phyloP scores from a whole-genome alignment of 495 filamentous ascomycete species.

The Penicillium taxi region DNA sequence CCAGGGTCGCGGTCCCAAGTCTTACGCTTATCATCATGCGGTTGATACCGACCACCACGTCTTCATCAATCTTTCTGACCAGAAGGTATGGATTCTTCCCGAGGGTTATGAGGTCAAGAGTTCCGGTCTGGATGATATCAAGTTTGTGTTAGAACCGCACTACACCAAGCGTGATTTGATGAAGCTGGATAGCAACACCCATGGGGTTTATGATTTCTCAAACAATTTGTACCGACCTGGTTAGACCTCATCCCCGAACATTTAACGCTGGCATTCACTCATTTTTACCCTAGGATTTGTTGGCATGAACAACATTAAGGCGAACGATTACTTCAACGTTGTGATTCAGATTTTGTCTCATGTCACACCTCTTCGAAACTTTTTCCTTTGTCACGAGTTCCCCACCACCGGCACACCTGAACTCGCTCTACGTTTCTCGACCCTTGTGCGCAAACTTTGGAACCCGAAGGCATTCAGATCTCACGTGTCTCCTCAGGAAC shows the following conservation, averaged over 20 bases:
- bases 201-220: constrained; percentile 66
- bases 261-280: constrained; percentile 11
- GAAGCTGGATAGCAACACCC: constrained; percentile 69
- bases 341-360: constrained; percentile 91
- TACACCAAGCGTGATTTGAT: constrained; percentile 71
- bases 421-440: constrained; percentile 70
- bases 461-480: constrained; percentile 94
- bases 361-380: constrained; percentile 84
- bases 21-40: constrained; percentile 95
- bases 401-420: constrained; percentile 43
- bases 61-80: constrained; percentile 92
- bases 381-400: constrained; percentile 71
- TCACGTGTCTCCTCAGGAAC: constrained; percentile 94
- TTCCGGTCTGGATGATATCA: constrained; percentile 96
- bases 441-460: constrained; percentile 94
- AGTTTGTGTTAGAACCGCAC: constrained; percentile 92
- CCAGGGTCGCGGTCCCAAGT: constrained; percentile 87
- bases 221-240: constrained; percentile 80
- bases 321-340: constrained; percentile 97
- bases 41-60: constrained; percentile 94
- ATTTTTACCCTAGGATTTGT: too few species aligned
- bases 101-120: constrained; percentile 96
- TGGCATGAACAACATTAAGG: constrained; percentile 99
- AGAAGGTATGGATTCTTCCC: constrained; percentile 91
- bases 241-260: constrained; percentile 19